Percentiles rank a stretch among this genome's conserved stretches.
Evolutionary conservation across 306 rosid species (phyloP).

Genomic region (Prunus mongolica): DNA sequence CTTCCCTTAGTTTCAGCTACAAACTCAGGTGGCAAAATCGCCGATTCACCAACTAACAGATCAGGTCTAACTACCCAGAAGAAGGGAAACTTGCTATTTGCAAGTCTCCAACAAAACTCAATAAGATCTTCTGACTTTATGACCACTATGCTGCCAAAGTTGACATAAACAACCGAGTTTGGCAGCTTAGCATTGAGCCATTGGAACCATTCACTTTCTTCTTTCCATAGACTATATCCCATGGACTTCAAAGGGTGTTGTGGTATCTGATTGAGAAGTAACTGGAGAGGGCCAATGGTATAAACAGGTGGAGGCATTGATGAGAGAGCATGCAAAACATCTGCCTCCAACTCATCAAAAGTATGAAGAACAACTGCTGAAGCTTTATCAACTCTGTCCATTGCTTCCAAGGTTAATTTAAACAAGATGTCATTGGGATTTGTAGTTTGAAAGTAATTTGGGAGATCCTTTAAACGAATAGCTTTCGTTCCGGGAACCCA

Average conservation of each 20-base stretch:
- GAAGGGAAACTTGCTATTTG: slow-evolving; percentile 3
- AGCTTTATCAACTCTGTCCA: too few species aligned
- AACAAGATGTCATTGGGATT: too few species aligned
- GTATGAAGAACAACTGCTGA: too few species aligned
- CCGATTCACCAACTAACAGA: background rate
- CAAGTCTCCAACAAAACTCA: slow-evolving; percentile 7
- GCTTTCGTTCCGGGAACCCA: background rate
- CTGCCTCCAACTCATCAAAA: background rate
- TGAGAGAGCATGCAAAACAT: slow-evolving; percentile 8
- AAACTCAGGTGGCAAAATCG: background rate
- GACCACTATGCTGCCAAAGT: background rate
- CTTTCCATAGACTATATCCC: slow-evolving; percentile 3
- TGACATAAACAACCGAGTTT: slow-evolving; percentile 6
- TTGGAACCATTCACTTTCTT: background rate
- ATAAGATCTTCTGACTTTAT: background rate
- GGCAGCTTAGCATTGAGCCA: background rate
- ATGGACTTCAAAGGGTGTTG: background rate
- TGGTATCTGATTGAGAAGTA: background rate
- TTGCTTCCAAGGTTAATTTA: too few species aligned
- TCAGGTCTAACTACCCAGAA: slow-evolving; percentile 7
- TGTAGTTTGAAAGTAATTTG: too few species aligned
- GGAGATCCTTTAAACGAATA: too few species aligned
- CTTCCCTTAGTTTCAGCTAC: background rate
- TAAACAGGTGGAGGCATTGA: background rate
- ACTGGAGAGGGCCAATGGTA: slow-evolving; percentile 1